phyloP scores from a whole-genome alignment of 768 basidiomycete genomes.

The Boletus vinaceobasis region DNA sequence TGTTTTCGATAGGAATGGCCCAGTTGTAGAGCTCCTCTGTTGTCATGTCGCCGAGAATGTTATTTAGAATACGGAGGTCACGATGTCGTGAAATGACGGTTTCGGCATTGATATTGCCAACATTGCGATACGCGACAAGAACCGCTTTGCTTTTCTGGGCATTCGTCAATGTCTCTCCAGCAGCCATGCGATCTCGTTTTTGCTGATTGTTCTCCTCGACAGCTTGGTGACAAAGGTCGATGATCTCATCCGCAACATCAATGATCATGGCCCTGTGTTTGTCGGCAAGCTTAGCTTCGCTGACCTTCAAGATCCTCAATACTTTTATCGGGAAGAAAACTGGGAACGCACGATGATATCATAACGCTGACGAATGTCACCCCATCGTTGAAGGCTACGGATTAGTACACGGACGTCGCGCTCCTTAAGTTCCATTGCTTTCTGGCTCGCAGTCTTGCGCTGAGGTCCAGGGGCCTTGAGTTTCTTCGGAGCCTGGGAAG shows the following conservation, averaged over 20 bases:
- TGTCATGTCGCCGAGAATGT: conserved; percentile 64
- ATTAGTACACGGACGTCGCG: conserved; percentile 94
- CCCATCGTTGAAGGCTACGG: conserved; percentile 95
- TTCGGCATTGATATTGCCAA: conserved; percentile 95
- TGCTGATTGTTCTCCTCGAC: conserved; percentile 82
- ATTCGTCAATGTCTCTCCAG: conserved; percentile 86
- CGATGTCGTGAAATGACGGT: conserved; percentile 88
- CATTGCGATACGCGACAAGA: conserved; percentile 83
- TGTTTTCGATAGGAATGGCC: conserved; percentile 87
- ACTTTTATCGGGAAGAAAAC: neutral
- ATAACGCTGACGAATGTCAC: conserved; percentile 92
- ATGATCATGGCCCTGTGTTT: conserved; percentile 93
- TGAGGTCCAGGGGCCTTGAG: conserved; percentile 67
- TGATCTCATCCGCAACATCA: conserved; percentile 89
- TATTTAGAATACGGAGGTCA: conserved; percentile 84
- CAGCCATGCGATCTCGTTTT: conserved; percentile 69
- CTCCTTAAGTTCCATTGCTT: conserved; percentile 95
- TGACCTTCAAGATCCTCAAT: conserved; percentile 51
- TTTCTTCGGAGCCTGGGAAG: conserved; percentile 66
- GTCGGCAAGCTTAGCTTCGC: conserved; percentile 84
- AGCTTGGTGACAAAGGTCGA: conserved; percentile 78
- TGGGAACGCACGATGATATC: conserved; percentile 77
- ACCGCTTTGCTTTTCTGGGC: conserved; percentile 98
- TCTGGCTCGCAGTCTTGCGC: conserved; percentile 89
- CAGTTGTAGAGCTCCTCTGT: conserved; percentile 73